phyloP scores from a whole-genome alignment of 202 grass and related monocot genomes.

The Elaeis oleifera region DNA sequence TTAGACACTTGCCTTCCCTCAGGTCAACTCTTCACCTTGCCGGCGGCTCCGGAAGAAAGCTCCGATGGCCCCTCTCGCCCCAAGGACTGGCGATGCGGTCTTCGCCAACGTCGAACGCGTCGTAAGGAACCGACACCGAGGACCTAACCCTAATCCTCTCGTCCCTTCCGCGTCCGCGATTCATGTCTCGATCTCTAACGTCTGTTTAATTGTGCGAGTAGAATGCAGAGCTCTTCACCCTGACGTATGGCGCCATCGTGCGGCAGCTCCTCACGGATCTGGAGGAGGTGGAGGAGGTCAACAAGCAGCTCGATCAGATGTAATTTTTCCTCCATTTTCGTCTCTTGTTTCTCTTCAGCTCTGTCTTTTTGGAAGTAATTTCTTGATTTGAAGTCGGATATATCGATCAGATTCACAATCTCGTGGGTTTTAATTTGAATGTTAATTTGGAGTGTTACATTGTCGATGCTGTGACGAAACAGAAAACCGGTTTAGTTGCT shows the following conservation, averaged over 20 bases:
- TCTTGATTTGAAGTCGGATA: neutral
- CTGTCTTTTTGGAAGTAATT: neutral
- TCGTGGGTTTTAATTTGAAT: too few relatives aligned
- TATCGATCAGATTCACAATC: too few relatives aligned
- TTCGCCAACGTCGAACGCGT: slow-evolving; percentile 94
- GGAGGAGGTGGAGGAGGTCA: slow-evolving; percentile 98
- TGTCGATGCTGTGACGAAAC: too few relatives aligned
- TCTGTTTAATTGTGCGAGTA: slow-evolving; percentile 8
- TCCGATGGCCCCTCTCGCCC: slow-evolving; percentile 44
- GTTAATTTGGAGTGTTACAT: too few relatives aligned
- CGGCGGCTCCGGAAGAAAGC: too few relatives aligned
- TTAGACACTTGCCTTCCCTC: too few relatives aligned
- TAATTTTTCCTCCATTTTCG: slow-evolving; percentile 7
- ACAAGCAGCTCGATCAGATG: slow-evolving; percentile 99
- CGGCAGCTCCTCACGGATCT: slow-evolving; percentile 95
- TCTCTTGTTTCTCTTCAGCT: neutral
- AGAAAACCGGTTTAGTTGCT: too few relatives aligned
- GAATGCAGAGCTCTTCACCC: slow-evolving; percentile 97
- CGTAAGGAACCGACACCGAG: slow-evolving; percentile 35
- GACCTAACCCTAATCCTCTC: neutral
- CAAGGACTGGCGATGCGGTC: slow-evolving; percentile 81
- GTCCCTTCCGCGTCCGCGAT: neutral
- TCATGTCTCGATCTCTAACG: neutral
- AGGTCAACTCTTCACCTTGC: too few relatives aligned
- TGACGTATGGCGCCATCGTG: slow-evolving; percentile 93